These are phyloP conservation scores for Naganishia sp. DNA, from an alignment of 1,284 basidiomycete genomes.

Conservation along the genomic window DNA sequence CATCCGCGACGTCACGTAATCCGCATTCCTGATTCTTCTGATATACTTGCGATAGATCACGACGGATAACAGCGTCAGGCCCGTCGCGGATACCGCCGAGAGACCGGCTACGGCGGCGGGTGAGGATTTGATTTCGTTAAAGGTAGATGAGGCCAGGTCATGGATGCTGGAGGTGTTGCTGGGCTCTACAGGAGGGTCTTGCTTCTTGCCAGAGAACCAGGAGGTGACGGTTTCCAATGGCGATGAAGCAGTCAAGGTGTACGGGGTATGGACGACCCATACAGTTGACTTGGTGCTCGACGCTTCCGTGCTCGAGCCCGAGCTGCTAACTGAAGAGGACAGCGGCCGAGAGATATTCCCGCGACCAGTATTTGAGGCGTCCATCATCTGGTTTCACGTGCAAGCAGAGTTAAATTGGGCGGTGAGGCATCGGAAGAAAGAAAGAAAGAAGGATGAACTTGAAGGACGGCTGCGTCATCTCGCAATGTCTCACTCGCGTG, in stretches of 20 bases:
- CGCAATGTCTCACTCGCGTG: too few relatives aligned
- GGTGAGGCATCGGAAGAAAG: too few relatives aligned
- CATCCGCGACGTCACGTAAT: constrained; percentile 65
- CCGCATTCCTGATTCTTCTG: constrained; percentile 62
- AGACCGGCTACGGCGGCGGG: constrained; percentile 39
- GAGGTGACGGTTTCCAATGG: constrained; percentile 14
- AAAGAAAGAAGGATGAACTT: too few relatives aligned
- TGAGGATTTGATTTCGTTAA: constrained; percentile 16
- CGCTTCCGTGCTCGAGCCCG: background rate
- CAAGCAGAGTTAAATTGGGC: too few relatives aligned
- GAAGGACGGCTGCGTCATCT: too few relatives aligned
- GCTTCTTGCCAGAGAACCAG: constrained; percentile 13
- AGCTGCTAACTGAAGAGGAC: too few relatives aligned
- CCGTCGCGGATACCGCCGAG: constrained; percentile 45
- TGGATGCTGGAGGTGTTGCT: background rate
- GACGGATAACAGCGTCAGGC: constrained; percentile 54
- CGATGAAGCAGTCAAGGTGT: background rate
- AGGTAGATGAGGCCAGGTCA: constrained; percentile 1
- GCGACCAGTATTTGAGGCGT: too few relatives aligned
- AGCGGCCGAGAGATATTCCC: background rate
- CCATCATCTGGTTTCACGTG: too few relatives aligned
- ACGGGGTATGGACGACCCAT: background rate
- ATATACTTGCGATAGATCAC: constrained; percentile 62
- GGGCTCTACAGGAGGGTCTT: background rate
- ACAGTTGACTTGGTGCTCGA: too few relatives aligned